Conservation (phyloP, 202 grass and related monocot species). For the Carex arenaria region DNA sequence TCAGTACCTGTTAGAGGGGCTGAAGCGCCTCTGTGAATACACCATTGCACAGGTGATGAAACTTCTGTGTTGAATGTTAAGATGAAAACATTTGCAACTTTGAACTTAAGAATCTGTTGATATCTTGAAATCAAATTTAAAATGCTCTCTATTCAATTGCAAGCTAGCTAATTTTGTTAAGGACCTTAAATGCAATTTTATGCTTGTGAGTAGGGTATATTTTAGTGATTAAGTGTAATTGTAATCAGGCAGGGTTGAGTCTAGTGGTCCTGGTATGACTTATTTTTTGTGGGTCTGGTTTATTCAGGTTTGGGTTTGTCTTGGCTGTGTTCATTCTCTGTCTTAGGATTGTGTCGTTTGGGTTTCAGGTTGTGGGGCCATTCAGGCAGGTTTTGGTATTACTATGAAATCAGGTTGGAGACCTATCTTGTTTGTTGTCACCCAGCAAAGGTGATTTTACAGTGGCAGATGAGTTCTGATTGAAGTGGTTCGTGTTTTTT, state of each 20-base stretch:
- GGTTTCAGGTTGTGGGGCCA: not conserved
- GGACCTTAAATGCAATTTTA: not conserved
- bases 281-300: not conserved
- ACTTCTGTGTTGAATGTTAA: not conserved
- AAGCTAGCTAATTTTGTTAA: not conserved
- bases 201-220: not conserved
- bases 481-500: not conserved
- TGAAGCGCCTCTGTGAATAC: slow-evolving; percentile 96
- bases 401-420: not conserved
- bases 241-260: not conserved
- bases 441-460: not conserved
- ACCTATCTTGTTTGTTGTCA: not conserved
- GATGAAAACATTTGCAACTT: not conserved
- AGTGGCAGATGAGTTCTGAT: not conserved
- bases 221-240: not conserved
- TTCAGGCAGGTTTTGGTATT: not conserved
- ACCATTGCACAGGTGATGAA: slow-evolving; percentile 77
- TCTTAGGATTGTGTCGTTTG: not conserved
- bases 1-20: slow-evolving; percentile 96
- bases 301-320: not conserved
- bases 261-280: not conserved
- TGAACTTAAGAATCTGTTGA: not conserved
- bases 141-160: not conserved
- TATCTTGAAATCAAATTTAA: not conserved
- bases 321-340: not conserved